Conservation (phyloP, 2,329 filamentous ascomycete species). For the Trichoderma sp. region DNA sequence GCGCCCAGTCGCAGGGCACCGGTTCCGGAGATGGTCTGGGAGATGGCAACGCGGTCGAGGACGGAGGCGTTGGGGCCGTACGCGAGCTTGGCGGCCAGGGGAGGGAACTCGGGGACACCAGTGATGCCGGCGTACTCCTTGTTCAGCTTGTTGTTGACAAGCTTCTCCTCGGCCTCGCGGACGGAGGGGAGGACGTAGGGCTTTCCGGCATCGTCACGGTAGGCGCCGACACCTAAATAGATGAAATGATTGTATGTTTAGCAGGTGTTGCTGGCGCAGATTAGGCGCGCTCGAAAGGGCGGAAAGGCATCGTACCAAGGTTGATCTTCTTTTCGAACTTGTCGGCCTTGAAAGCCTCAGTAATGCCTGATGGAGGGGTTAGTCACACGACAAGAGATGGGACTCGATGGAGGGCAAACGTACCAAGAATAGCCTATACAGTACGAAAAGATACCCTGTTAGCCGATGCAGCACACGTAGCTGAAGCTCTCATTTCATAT, state of each 20-base stretch:
- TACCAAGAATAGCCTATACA: conserved; percentile 73
- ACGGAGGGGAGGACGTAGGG: conserved; percentile 97
- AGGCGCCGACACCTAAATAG: conserved; percentile 83
- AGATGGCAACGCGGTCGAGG: conserved; percentile 82
- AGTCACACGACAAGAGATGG: conserved; percentile 26
- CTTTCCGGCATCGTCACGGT: conserved; percentile 97
- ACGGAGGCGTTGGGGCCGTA: conserved; percentile 80
- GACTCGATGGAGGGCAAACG: conserved; percentile 34
- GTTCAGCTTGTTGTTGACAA: conserved; percentile 76
- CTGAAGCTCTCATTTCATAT: neutral
- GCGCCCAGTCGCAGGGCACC: conserved; percentile 93
- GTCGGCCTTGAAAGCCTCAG: conserved; percentile 98
- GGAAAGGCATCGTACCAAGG: conserved; percentile 62
- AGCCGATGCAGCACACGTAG: neutral
- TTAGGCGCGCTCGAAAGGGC: conserved; percentile 13
- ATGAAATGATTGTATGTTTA: conserved; percentile 14
- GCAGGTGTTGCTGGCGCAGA: conserved; percentile 24
- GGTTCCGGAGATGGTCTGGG: conserved; percentile 97
- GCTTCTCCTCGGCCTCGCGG: conserved; percentile 81
- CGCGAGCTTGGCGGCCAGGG: conserved; percentile 85
- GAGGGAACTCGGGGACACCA: conserved; percentile 90
- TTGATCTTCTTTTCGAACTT: conserved; percentile 95
- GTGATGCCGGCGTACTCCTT: conserved; percentile 99
- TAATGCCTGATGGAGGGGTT: conserved; percentile 65
- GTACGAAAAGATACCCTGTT: neutral